Conservation (phyloP, 2,329 filamentous ascomycete species). For the Aspergillus udagawae region DNA sequence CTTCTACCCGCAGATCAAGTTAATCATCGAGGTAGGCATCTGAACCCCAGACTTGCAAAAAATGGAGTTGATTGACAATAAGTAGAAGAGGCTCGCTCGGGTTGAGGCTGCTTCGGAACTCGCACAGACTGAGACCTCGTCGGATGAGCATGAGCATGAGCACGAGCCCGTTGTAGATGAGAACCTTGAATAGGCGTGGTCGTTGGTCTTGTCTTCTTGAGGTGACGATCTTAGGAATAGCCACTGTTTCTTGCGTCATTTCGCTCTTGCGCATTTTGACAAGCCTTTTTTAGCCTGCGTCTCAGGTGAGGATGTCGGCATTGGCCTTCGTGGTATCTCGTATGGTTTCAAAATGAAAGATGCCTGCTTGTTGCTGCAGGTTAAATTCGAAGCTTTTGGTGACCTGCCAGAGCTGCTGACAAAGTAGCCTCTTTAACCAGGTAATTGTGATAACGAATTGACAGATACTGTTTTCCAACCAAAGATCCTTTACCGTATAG, state of each 20-base stretch:
- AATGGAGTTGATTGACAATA: neutral
- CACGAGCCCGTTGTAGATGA: neutral
- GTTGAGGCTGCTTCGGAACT: neutral
- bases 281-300: too few species aligned
- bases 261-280: neutral
- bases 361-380: neutral
- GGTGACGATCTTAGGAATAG: neutral
- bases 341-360: neutral
- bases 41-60: neutral
- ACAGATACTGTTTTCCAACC: conserved; percentile 3
- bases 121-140: neutral
- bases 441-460: neutral
- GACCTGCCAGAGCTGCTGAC: neutral
- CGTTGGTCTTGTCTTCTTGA: neutral
- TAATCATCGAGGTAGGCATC: neutral
- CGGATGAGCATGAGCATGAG: neutral
- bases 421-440: neutral
- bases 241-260: neutral
- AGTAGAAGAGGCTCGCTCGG: neutral
- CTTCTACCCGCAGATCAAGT: neutral
- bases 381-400: neutral
- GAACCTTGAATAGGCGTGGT: neutral
- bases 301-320: neutral
- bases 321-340: neutral
- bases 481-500: neutral